Evolutionary conservation across 2,329 filamentous ascomycete species (phyloP), one percentile per base, ranked within the genome.

Genomic region (Diaporthe humulicola): DNA sequence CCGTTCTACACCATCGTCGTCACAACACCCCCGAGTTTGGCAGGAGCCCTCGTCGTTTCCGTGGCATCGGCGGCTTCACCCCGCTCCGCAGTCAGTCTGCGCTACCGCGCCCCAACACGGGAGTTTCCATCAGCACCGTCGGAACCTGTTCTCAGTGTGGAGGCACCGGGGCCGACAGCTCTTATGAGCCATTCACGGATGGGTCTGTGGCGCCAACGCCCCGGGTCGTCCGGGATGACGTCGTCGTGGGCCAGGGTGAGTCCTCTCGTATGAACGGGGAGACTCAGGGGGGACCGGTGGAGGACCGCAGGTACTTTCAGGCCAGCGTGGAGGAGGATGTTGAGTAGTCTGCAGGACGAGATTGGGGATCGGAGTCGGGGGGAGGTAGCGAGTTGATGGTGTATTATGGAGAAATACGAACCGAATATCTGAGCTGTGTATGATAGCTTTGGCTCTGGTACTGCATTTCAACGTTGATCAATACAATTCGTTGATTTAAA

Each of bases 61-160:
- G 17, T 4, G 64, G 64, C 30, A 50, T 33, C 17, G 64, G 64
- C 1, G 45, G 42, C 22, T 52, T 52, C 38, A 50, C 48, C 33
- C 64, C 28, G 14, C 30, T 38, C 28, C 64, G 33, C 19, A n/a
- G 48, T 14, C 14, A 6, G 22, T 50, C 45, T 7, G 30, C 17
- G 8, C 14, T 52, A 7, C 30, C 30, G 8, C 45, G n/a, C 4
- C n/a, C n/a, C n/a, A 25, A 22, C n/a, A 50, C n/a, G 12, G 45
- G 52, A 1, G 22, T 14, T 19, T 67, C 64, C 2, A 1, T 52
- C 45, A 67, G 64, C n/a, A 38, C 33, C 19, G 9, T 38, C 48
- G 9, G 30, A n/a, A 67, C 64, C 8, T 67, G 64, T 19, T 67
- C 64, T 10, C 30, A 67, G 64, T 67, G 64, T 33, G 28, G 45